Evolutionary conservation across 768 basidiomycete species (phyloP), one percentile per base, ranked within the genome.

Genomic region (Fistulinella prunicolor): DNA sequence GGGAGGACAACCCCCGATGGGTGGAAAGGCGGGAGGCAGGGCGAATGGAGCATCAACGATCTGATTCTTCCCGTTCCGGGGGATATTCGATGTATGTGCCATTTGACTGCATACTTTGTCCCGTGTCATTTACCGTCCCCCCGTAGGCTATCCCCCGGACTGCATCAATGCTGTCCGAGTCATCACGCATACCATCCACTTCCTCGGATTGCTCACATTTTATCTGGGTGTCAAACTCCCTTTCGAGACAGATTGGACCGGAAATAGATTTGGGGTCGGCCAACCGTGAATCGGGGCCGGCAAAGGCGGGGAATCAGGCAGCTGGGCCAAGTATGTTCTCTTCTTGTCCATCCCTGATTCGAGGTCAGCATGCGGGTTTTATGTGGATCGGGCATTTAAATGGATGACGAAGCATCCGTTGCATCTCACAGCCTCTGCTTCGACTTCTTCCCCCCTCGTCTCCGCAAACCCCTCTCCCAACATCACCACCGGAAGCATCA

Each of bases 91-190:
- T 76, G 88, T 87, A 53, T 46, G 80, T 73, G 6, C 24, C 12
- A 10, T 19, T 2, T 13, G 6, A 7, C 12, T n/a, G n/a, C n/a
- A n/a, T n/a, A n/a, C n/a, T n/a, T n/a, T n/a, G n/a, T n/a, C 26
- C 10, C 26, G 26, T 28, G 5, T 10, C 26, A 10, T 28, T 28
- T 10, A 28, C 26, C 26, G 26, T 10, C 26, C 26, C 26, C 20
- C 8, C 24, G 19, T 50, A 88, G 84, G 88, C 44, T 90, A 89
- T 61, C 86, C 88, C 1, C 85, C 88, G 30, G 86, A 89, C 53
- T 87, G 92, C 49, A 88, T 90, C 70, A 91, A 93, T 61, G 89
- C 89, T 3, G n/a, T n/a, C n/a, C n/a, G n/a, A n/a, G 89, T 89
- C n/a, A 71, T 93, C 42, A 88, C 85, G 1, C 83, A 89, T 47